These are phyloP conservation scores for Monilinia polystroma DNA, from an alignment of 2,329 filamentous ascomycete species.

Conservation along the genomic window DNA sequence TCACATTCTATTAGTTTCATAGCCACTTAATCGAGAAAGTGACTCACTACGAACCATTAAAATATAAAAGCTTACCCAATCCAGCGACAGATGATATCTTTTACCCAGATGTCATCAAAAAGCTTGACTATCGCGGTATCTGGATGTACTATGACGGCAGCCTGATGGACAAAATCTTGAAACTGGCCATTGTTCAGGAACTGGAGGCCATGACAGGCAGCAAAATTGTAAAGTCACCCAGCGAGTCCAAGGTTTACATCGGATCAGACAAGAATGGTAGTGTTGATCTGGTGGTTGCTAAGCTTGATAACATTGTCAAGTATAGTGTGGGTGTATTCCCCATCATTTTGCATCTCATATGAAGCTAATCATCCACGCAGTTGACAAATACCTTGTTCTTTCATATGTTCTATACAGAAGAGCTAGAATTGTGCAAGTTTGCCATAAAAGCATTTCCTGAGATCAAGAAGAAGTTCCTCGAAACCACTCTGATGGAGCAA, in stretches of 20 bases:
- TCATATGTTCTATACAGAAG: conserved; percentile 37
- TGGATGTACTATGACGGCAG: conserved; percentile 2
- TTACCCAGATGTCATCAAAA: conserved; percentile 10
- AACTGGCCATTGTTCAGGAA: not conserved
- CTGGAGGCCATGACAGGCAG: conserved; percentile 31
- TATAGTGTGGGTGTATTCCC: conserved; percentile 29
- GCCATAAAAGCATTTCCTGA: conserved; percentile 28
- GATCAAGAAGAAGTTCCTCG: conserved; percentile 32
- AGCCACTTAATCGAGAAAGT: conserved; percentile 19
- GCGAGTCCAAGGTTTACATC: conserved; percentile 30
- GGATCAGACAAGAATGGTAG: conserved; percentile 25
- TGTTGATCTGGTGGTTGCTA: conserved; percentile 28
- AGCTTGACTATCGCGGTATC: not conserved
- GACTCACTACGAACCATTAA: not conserved
- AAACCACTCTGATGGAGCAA: conserved; percentile 36
- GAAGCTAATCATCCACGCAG: conserved; percentile 10
- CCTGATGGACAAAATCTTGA: conserved; percentile 4
- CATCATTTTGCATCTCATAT: not conserved
- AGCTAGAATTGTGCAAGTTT: conserved; percentile 27
- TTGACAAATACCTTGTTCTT: conserved; percentile 4
- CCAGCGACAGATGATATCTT: conserved; percentile 21
- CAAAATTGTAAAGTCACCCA: conserved; percentile 27
- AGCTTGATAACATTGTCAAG: conserved; percentile 34
- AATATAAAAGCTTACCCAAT: conserved; percentile 23
- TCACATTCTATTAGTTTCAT: conserved; percentile 11